These are phyloP conservation scores for carrot (Daucus carota) DNA, from an alignment of 129 eudicot genomes.

Conservation along the genomic window DNA sequence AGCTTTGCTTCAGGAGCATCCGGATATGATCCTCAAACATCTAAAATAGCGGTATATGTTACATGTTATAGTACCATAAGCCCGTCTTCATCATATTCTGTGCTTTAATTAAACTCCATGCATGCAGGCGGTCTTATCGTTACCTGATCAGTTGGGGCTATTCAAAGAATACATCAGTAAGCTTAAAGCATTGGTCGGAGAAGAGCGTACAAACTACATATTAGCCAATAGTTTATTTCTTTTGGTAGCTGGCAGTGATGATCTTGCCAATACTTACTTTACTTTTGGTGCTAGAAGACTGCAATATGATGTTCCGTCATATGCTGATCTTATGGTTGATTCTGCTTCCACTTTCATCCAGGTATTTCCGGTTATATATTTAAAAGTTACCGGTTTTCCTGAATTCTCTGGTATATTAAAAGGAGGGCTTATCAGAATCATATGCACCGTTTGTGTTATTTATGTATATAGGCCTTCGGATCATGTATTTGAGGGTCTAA, in stretches of 20 bases:
- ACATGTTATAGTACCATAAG: background rate
- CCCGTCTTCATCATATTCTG: background rate
- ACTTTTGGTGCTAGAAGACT: constrained; percentile 17
- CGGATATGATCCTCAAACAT: constrained; percentile 48
- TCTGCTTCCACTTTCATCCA: constrained; percentile 33
- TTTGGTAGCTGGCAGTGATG: constrained; percentile 42
- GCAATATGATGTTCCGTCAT: constrained; percentile 33
- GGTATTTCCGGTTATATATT: constrained; percentile 16
- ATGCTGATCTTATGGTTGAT: constrained; percentile 31
- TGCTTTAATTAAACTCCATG: background rate
- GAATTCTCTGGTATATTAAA: too few species aligned
- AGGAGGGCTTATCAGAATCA: too few species aligned
- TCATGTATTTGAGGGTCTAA: too few species aligned
- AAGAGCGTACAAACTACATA: constrained; percentile 17
- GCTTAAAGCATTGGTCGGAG: constrained; percentile 46
- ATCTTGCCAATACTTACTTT: constrained; percentile 35
- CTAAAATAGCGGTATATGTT: constrained; percentile 22
- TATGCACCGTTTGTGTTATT: too few species aligned
- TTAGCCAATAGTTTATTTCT: constrained; percentile 26
- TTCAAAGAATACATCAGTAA: constrained; percentile 44
- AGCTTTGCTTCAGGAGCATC: constrained; percentile 63
- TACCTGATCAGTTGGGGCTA: constrained; percentile 29
- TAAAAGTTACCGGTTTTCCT: background rate
- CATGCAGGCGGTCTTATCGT: constrained; percentile 26
- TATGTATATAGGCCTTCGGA: too few species aligned